Evolutionary conservation across 2,329 filamentous ascomycete species (phyloP).

Genomic region (Moelleriella libera): DNA sequence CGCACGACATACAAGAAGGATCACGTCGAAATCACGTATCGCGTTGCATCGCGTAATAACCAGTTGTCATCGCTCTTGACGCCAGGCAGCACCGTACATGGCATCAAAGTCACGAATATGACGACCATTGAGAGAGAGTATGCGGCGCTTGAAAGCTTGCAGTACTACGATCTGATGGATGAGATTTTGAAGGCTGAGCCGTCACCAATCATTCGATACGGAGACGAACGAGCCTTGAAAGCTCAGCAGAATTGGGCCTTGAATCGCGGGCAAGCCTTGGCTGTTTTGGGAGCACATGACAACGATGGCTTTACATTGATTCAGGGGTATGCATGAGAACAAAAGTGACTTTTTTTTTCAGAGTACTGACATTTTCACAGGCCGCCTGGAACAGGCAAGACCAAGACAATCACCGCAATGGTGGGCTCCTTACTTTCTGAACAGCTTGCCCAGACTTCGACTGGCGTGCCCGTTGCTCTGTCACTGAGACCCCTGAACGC

Average conservation of each 20-base stretch:
- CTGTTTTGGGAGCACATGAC: conserved; percentile 80
- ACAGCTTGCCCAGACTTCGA: conserved; percentile 18
- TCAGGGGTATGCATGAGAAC: conserved; percentile 48
- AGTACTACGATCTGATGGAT: conserved; percentile 91
- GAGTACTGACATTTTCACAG: conserved; percentile 27
- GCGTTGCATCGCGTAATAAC: conserved; percentile 55
- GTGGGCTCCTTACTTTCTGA: conserved; percentile 60
- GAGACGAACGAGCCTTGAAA: conserved; percentile 54
- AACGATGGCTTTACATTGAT: conserved; percentile 97
- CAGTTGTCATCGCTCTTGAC: conserved; percentile 49
- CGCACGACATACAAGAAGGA: conserved; percentile 70
- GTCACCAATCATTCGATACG: conserved; percentile 73
- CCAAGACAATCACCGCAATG: conserved; percentile 94
- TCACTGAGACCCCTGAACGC: conserved; percentile 14
- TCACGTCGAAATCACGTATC: conserved; percentile 72
- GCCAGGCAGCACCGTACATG: conserved; percentile 56
- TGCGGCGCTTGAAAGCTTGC: conserved; percentile 74
- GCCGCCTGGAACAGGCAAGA: conserved; percentile 93
- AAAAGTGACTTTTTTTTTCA: neutral
- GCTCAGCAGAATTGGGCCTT: conserved; percentile 67
- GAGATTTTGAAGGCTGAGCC: conserved; percentile 84
- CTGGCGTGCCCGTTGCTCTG: conserved; percentile 16
- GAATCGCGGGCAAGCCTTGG: conserved; percentile 80
- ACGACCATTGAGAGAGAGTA: conserved; percentile 93
- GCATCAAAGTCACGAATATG: conserved; percentile 79